Evolutionary conservation across 208 protist species (phyloP).

Genomic region (Novymonas esmeraldas): DNA sequence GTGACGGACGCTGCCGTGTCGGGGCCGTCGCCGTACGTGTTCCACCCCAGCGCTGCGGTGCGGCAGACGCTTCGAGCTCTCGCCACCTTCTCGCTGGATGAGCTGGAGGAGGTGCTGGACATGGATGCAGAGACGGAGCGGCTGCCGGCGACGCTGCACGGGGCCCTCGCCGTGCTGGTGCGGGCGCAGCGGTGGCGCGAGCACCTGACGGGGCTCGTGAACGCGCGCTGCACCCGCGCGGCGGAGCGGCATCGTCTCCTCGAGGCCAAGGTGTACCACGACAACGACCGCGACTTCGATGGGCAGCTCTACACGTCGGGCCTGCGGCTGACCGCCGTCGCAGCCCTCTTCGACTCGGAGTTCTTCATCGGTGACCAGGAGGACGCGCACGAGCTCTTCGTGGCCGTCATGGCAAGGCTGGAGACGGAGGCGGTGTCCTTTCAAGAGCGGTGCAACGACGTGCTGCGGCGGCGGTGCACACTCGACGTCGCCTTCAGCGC

Average conservation of each 20-base stretch:
- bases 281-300: slow-evolving; percentile 20
- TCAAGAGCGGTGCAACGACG: slow-evolving; percentile 26
- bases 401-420: slow-evolving; percentile 60
- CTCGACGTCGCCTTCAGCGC: no score
- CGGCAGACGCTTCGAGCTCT: slow-evolving; percentile 18
- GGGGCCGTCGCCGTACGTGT: slow-evolving; percentile 3
- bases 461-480: slow-evolving; percentile 4
- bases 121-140: slow-evolving; percentile 8
- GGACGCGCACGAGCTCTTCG: slow-evolving; percentile 85
- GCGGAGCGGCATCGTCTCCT: slow-evolving; percentile 19
- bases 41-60: neutral
- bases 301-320: slow-evolving; percentile 26
- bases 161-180: slow-evolving; percentile 22
- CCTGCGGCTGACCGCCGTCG: slow-evolving; percentile 34
- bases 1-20: no score
- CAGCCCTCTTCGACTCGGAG: slow-evolving; percentile 32
- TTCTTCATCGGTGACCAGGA: slow-evolving; percentile 85
- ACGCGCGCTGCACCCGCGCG: neutral
- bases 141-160: slow-evolving; percentile 29
- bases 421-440: slow-evolving; percentile 65
- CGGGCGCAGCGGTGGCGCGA: slow-evolving; percentile 31
- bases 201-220: slow-evolving; percentile 19
- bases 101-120: slow-evolving; percentile 22
- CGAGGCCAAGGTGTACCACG: slow-evolving; percentile 21
- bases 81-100: slow-evolving; percentile 13